Evolutionary conservation across 805 yeast genomes (phyloP), one percentile per base, ranked within the genome.

Genomic region (Barnettozyma pratensis): DNA sequence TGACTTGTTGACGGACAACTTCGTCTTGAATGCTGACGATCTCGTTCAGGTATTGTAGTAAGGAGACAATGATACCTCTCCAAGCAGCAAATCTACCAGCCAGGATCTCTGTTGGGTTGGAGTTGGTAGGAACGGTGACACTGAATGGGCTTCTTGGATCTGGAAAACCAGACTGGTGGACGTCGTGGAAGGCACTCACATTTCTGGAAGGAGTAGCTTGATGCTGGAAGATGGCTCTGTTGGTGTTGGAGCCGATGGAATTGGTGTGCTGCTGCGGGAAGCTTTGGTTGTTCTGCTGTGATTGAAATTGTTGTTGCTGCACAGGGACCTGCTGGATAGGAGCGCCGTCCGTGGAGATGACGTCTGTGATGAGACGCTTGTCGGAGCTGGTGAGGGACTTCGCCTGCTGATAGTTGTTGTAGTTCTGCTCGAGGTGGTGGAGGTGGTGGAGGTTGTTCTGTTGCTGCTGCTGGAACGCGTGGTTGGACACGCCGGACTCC

Each of bases 21-120:
- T 91, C 96, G 65, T 91, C 97, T 63, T 90, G 94, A 48, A 87
- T 91, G 11, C 86, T 77, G 8, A 88, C 89, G 37, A 81, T 83
- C 60, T 90, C 96, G 52, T 77, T 79, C 53, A 92, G 72, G 61
- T 92, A 92, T 42, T 76, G 79, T 25, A 87, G 75, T 48, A 92
- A 68, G 35, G 92, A 84, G 52, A 82, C 80, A 49, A 90, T 81
- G 47, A 91, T 80, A 38, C 78, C 75, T 50, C 96, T 74, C 97
- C 97, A 92, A 3, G 95, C 85, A 44, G 82, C 76, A 64, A 92
- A 91, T 53, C 98, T 73, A 30, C 79, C 75, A 2, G 96, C 94
- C 51, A 92, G 71, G 6, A 87, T 79, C 49, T 91, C 97, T 1
- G 97, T 90, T 9, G 98, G 98, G 56, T 80, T 80, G 4, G 85